A percentile compares a stretch with the other conserved stretches of the same genome.
phyloP scores from a whole-genome alignment of 768 basidiomycete species.

The Multifurca ochricompacta region DNA sequence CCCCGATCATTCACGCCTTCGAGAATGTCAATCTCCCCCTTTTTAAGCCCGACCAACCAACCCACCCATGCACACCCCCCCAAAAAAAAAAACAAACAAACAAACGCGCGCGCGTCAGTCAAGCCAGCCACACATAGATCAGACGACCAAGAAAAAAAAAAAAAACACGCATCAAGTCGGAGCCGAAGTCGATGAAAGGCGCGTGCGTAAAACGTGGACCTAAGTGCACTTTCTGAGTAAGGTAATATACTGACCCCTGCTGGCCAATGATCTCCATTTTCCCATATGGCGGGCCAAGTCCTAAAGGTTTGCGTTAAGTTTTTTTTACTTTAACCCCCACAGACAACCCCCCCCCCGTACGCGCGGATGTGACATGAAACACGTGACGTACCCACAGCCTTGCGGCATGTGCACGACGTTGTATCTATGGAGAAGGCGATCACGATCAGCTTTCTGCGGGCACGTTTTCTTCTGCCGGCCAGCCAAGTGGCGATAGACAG shows the following conservation, averaged over 20 bases:
- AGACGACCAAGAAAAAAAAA: not conserved
- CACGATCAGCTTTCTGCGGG: slow-evolving; percentile 17
- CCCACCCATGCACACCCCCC: no score
- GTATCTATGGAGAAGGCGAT: slow-evolving; percentile 27
- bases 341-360: slow-evolving; percentile 4
- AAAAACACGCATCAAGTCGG: slow-evolving; percentile 1
- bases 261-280: slow-evolving; percentile 44
- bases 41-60: no score
- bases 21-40: slow-evolving; percentile 47
- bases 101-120: slow-evolving; percentile 23
- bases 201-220: no score
- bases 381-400: slow-evolving; percentile 41
- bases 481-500: not conserved
- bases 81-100: no score
- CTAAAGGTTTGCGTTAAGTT: slow-evolving; percentile 5
- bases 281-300: slow-evolving; percentile 55
- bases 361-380: slow-evolving; percentile 10
- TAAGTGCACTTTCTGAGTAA: no score
- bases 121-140: no score
- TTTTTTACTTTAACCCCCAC: no score
- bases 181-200: no score
- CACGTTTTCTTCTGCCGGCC: no score
- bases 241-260: slow-evolving; percentile 27
- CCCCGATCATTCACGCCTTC: slow-evolving; percentile 52
- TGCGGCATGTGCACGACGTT: slow-evolving; percentile 54